A percentile compares a stretch with the other conserved stretches of the same genome.
Evolutionary conservation across 2,329 filamentous ascomycete species (phyloP).

Genomic region (Trichoderma sp.): DNA sequence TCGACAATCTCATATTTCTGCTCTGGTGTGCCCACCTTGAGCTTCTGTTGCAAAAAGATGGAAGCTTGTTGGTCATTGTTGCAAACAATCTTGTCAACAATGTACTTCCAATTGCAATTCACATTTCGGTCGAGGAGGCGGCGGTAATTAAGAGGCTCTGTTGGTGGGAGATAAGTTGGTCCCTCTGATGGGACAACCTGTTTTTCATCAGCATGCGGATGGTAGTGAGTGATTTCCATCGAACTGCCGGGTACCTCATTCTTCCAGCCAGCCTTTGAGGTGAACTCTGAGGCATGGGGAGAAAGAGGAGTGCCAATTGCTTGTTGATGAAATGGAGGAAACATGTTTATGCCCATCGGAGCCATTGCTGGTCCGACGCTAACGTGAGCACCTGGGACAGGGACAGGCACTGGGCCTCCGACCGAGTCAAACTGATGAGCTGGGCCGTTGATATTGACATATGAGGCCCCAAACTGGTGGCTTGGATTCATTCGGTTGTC

Average conservation of each 20-base stretch:
- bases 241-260: slow-evolving; percentile 43
- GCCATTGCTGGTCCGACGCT: slow-evolving; percentile 36
- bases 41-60: slow-evolving; percentile 97
- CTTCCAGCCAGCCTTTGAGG: slow-evolving; percentile 55
- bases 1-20: slow-evolving; percentile 98
- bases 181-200: slow-evolving; percentile 53
- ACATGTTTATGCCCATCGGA: slow-evolving; percentile 43
- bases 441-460: slow-evolving; percentile 32
- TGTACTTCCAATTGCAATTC: slow-evolving; percentile 98
- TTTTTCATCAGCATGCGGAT: slow-evolving; percentile 22
- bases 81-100: slow-evolving; percentile 98
- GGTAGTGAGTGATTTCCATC: slow-evolving; percentile 21
- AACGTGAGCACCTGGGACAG: slow-evolving; percentile 30
- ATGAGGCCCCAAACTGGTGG: slow-evolving; percentile 34
- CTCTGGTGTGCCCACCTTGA: slow-evolving; percentile 91
- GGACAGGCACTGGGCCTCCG: slow-evolving; percentile 30
- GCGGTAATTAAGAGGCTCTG: slow-evolving; percentile 94
- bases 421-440: slow-evolving; percentile 37
- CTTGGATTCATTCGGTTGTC: slow-evolving; percentile 43
- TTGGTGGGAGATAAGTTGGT: slow-evolving; percentile 78
- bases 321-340: slow-evolving; percentile 51
- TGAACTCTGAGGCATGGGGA: slow-evolving; percentile 73
- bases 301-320: slow-evolving; percentile 65
- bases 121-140: slow-evolving; percentile 92
- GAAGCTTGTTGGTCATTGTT: slow-evolving; percentile 99